Conservation (phyloP, 2,329 filamentous ascomycete species). For the Paraconiothyrium sp. region DNA sequence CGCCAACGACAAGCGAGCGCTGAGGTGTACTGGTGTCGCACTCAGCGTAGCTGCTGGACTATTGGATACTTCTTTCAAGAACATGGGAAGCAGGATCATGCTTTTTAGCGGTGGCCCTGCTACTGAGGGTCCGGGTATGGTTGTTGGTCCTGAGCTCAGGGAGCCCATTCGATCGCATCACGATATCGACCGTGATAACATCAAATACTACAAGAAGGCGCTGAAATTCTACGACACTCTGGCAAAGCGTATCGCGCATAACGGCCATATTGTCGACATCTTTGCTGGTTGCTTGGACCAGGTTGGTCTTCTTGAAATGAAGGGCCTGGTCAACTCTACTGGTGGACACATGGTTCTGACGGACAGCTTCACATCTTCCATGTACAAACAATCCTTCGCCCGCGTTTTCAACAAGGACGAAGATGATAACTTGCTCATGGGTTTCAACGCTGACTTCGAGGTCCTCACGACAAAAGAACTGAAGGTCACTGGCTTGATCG, state of each 20-base stretch:
- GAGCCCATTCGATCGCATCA: slow-evolving; percentile 98
- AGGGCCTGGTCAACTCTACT: slow-evolving; percentile 93
- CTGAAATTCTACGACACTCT: slow-evolving; percentile 97
- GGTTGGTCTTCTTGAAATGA: slow-evolving; percentile 97
- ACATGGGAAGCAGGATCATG: slow-evolving; percentile 95
- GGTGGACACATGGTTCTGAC: slow-evolving; percentile 98
- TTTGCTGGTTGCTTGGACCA: slow-evolving; percentile 98
- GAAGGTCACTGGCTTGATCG: slow-evolving; percentile 96
- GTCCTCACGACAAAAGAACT: slow-evolving; percentile 97
- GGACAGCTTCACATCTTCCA: slow-evolving; percentile 97
- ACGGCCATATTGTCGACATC: slow-evolving; percentile 96
- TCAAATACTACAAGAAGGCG: slow-evolving; percentile 99
- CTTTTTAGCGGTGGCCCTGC: slow-evolving; percentile 94
- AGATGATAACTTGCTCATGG: slow-evolving; percentile 95
- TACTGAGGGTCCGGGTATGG: slow-evolving; percentile 95
- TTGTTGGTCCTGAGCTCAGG: slow-evolving; percentile 92
- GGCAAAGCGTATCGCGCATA: slow-evolving; percentile 93
- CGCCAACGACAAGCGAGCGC: slow-evolving; percentile 86
- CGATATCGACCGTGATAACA: slow-evolving; percentile 97
- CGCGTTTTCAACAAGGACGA: slow-evolving; percentile 97
- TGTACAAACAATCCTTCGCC: slow-evolving; percentile 99
- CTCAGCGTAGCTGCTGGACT: slow-evolving; percentile 92
- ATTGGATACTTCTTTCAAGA: slow-evolving; percentile 94
- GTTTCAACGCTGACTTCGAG: slow-evolving; percentile 95
- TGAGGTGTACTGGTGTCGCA: slow-evolving; percentile 96